These are phyloP conservation scores for Phytopythium montanum DNA, from an alignment of 352 stramenopile genomes.

Conservation along the genomic window DNA sequence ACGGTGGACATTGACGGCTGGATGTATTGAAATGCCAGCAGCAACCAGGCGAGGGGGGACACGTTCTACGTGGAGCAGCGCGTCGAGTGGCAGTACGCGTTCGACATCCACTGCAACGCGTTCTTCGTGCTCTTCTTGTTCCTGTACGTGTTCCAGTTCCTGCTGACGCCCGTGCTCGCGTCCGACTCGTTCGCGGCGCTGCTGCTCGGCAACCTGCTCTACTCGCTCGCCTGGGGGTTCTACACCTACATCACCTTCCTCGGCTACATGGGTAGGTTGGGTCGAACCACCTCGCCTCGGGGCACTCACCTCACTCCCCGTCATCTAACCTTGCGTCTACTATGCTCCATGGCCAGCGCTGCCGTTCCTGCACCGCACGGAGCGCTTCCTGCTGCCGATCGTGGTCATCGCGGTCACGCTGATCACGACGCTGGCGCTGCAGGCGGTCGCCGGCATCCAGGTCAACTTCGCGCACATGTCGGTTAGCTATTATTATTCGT, in stretches of 20 bases:
- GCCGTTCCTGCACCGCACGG: constrained; percentile 88
- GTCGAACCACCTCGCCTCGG: not conserved
- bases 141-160: constrained; percentile 95
- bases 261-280: constrained; percentile 89
- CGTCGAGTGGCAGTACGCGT: constrained; percentile 99
- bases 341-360: constrained; percentile 38
- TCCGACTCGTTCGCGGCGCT: constrained; percentile 88
- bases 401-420: constrained; percentile 74
- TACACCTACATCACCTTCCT: constrained; percentile 99
- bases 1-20: not conserved
- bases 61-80: constrained; percentile 93
- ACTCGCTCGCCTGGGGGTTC: constrained; percentile 90
- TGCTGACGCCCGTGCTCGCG: constrained; percentile 93
- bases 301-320: no score
- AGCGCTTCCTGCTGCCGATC: constrained; percentile 87
- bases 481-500: constrained; percentile 80
- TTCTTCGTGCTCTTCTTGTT: constrained; percentile 98
- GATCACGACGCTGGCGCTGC: constrained; percentile 77
- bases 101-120: constrained; percentile 99
- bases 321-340: not conserved
- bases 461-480: constrained; percentile 78
- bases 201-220: constrained; percentile 92
- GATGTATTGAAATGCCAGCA: not conserved
- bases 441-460: constrained; percentile 55
- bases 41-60: constrained; percentile 65